These are phyloP conservation scores for Calendula officinalis DNA, from an alignment of 129 eudicot genomes.

Conservation along the genomic window DNA sequence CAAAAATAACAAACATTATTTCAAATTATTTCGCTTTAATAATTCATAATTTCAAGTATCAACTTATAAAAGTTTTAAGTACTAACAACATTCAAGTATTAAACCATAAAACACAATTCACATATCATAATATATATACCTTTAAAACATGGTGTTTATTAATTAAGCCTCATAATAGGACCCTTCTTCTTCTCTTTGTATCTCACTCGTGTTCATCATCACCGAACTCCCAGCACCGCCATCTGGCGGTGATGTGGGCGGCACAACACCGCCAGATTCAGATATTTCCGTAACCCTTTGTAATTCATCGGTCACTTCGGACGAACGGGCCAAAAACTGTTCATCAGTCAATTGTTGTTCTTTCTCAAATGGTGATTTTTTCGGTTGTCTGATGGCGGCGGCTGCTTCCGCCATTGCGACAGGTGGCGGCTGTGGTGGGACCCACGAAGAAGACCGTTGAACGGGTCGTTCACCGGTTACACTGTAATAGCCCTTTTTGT, in stretches of 20 bases:
- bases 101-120: not conserved
- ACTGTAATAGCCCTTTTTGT: slow-evolving; percentile 32
- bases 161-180: slow-evolving; percentile 39
- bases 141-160: slow-evolving; percentile 8
- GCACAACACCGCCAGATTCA: slow-evolving; percentile 54
- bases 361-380: slow-evolving; percentile 48
- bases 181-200: slow-evolving; percentile 40
- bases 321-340: slow-evolving; percentile 51
- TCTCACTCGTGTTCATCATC: slow-evolving; percentile 36
- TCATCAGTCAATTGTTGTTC: slow-evolving; percentile 57
- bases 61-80: not conserved
- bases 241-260: slow-evolving; percentile 16
- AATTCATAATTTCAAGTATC: not conserved
- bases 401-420: slow-evolving; percentile 90
- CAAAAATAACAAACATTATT: too few species aligned
- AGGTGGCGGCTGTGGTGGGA: slow-evolving; percentile 90
- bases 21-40: too few species aligned
- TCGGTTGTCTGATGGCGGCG: slow-evolving; percentile 89
- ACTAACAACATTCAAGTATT: slow-evolving; percentile 1
- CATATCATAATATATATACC: not conserved
- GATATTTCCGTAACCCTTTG: slow-evolving; percentile 68
- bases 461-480: slow-evolving; percentile 42
- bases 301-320: slow-evolving; percentile 58
- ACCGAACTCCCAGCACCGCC: slow-evolving; percentile 40
- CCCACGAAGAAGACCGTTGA: slow-evolving; percentile 61